Conservation (phyloP, 768 basidiomycete genomes). For the Leccinum disarticulatum region DNA sequence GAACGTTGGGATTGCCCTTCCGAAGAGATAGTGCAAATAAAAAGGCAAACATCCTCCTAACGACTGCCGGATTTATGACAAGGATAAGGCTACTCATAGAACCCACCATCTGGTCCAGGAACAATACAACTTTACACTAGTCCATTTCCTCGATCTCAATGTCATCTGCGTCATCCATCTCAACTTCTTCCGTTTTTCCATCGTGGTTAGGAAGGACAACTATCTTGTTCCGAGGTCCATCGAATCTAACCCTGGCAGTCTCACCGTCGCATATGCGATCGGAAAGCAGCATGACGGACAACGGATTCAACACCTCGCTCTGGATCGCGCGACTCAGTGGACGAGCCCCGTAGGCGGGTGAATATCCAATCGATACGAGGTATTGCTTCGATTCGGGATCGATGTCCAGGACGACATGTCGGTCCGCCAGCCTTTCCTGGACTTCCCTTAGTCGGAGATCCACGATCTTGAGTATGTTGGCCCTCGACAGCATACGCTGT, state of each 20-base stretch:
- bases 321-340: conserved; percentile 92
- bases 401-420: conserved; percentile 79
- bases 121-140: not conserved
- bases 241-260: conserved; percentile 69
- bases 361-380: conserved; percentile 75
- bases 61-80: no score
- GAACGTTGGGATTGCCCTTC: no score
- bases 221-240: conserved; percentile 78
- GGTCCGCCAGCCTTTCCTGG: conserved; percentile 71
- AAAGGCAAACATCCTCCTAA: no score
- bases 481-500: conserved; percentile 76
- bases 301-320: conserved; percentile 87
- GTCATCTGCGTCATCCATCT: conserved; percentile 63
- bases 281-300: conserved; percentile 82
- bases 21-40: no score
- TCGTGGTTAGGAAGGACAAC: conserved; percentile 83
- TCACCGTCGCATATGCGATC: conserved; percentile 84
- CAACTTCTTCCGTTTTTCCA: conserved; percentile 46
- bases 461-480: conserved; percentile 81
- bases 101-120: not conserved
- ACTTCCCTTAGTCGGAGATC: conserved; percentile 86
- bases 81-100: not conserved
- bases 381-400: conserved; percentile 76
- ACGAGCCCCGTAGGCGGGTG: conserved; percentile 84
- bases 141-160: conserved; percentile 29